Percentiles rank a stretch among this genome's conserved stretches.
Conservation (phyloP, 2,329 filamentous ascomycete genomes). For the Fusarium sp. region DNA sequence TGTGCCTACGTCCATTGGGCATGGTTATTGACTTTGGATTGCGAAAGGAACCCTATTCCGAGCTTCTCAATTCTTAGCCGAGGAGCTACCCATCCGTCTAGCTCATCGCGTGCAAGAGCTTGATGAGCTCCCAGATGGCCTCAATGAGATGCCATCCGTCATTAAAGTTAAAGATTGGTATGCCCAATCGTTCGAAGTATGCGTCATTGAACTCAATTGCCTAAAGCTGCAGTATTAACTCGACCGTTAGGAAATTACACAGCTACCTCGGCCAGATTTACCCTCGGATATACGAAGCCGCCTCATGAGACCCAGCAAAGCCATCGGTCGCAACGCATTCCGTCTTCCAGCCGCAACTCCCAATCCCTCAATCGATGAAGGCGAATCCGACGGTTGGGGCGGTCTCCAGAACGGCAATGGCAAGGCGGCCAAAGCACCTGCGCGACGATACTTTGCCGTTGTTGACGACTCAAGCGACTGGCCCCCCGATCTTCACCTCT, state of each 20-base stretch:
- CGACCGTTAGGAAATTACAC: constrained; percentile 83
- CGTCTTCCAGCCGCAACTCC: constrained; percentile 85
- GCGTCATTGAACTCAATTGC: neutral
- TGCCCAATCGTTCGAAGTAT: constrained; percentile 97
- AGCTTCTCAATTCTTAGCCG: constrained; percentile 96
- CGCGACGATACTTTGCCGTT: constrained; percentile 83
- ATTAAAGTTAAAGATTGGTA: constrained; percentile 98
- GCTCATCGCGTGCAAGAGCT: constrained; percentile 97
- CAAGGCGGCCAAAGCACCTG: constrained; percentile 62
- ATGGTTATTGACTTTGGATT: constrained; percentile 18
- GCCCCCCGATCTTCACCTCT: constrained; percentile 93
- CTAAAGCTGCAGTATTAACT: constrained; percentile 19
- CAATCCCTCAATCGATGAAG: constrained; percentile 89
- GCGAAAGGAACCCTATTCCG: constrained; percentile 88
- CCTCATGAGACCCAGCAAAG: constrained; percentile 75
- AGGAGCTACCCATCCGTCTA: constrained; percentile 96
- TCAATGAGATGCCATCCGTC: constrained; percentile 98
- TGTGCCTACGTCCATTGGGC: constrained; percentile 86
- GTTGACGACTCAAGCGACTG: constrained; percentile 90
- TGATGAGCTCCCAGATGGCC: constrained; percentile 89
- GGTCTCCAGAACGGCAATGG: constrained; percentile 59
- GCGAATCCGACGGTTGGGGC: constrained; percentile 77
- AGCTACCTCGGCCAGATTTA: constrained; percentile 81
- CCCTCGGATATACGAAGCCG: constrained; percentile 81
- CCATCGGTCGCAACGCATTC: constrained; percentile 67